These are phyloP conservation scores for Nicotiana rustica DNA, from an alignment of 305 asterid species.

Conservation along the genomic window DNA sequence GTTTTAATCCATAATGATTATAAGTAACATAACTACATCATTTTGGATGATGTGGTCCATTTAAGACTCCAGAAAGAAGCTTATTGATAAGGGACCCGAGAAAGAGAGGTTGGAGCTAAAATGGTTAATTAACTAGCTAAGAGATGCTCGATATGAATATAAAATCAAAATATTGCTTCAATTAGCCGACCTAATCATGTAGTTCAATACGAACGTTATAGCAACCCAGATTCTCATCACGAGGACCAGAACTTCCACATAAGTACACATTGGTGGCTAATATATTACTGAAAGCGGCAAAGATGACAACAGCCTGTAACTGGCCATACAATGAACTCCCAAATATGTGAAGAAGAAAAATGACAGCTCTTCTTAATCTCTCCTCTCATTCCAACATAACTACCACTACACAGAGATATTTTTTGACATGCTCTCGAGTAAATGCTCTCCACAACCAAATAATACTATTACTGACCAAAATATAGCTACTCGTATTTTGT, in stretches of 20 bases:
- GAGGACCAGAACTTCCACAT: background rate
- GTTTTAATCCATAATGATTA: background rate
- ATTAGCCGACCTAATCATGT: background rate
- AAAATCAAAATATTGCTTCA: background rate
- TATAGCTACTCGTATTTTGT: background rate
- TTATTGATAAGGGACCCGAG: background rate
- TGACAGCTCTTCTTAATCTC: background rate
- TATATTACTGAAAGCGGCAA: background rate
- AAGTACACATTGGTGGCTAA: background rate
- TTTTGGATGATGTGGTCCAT: background rate
- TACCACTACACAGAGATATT: background rate
- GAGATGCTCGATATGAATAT: background rate
- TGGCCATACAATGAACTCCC: background rate
- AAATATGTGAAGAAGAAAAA: background rate
- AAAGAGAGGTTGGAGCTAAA: background rate
- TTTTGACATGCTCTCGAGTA: background rate
- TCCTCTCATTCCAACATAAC: slow-evolving; percentile 19
- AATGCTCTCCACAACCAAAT: background rate
- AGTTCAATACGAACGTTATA: background rate
- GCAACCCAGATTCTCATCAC: background rate
- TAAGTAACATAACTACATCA: background rate
- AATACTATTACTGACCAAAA: background rate
- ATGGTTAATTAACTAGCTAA: background rate
- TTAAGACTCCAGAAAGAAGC: background rate
- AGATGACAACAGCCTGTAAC: background rate